Conservation (phyloP, 2,329 filamentous ascomycete species). For the Ustulina deusta region DNA sequence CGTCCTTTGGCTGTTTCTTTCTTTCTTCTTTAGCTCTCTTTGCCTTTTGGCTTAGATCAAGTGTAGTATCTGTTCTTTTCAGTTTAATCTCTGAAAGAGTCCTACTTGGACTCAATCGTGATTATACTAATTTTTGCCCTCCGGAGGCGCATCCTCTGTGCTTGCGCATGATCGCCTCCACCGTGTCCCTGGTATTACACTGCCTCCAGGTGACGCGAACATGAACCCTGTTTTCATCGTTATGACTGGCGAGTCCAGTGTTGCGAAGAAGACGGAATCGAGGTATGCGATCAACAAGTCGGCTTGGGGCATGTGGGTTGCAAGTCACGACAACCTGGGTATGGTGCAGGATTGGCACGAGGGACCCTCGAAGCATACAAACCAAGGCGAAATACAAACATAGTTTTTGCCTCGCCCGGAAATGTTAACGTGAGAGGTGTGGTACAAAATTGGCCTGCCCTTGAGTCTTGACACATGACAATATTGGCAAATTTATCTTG, state of each 20-base stretch:
- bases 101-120: constrained; percentile 75
- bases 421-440: no score
- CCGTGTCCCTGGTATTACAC: constrained; percentile 82
- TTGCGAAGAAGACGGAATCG: constrained; percentile 70
- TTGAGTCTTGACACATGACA: no score
- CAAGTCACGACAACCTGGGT: not conserved
- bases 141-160: constrained; percentile 69
- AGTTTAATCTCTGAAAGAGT: constrained; percentile 93
- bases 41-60: constrained; percentile 53
- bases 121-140: constrained; percentile 84
- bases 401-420: no score
- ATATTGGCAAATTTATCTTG: no score
- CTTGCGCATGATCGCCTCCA: constrained; percentile 75
- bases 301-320: no score
- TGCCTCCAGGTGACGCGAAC: constrained; percentile 64
- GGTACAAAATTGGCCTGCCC: no score
- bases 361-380: no score
- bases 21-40: constrained; percentile 51
- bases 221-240: constrained; percentile 70
- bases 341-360: not conserved
- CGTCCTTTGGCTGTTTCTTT: constrained; percentile 31
- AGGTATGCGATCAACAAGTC: no score
- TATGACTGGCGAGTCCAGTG: constrained; percentile 61
- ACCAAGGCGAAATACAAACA: no score
- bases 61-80: constrained; percentile 87